A percentile compares a stretch with the other conserved stretches of the same genome.
phyloP scores from a whole-genome alignment of 164 flowering plant species.

The Umbellularia californica region DNA sequence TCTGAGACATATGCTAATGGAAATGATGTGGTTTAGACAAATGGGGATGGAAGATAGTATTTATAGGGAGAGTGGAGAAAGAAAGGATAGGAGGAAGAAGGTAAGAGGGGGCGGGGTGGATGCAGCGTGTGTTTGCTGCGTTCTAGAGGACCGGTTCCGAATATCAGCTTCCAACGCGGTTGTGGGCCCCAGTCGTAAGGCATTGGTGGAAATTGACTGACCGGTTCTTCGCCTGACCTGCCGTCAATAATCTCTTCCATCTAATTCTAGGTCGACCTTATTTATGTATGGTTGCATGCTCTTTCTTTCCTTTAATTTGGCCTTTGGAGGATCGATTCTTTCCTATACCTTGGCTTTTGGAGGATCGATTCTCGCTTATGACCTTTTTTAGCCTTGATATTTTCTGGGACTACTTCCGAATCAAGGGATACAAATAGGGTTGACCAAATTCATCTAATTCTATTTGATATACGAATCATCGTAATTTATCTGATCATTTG shows the following conservation, averaged over 20 bases:
- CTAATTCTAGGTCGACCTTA: not conserved
- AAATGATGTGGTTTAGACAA: not conserved
- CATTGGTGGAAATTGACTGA: not conserved
- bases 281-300: no score
- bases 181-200: not conserved
- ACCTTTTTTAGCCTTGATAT: no score
- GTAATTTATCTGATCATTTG: no score
- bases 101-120: not conserved
- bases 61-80: not conserved
- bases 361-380: no score
- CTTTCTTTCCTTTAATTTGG: no score
- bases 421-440: no score
- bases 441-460: no score
- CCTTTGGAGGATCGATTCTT: no score
- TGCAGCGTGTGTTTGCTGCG: not conserved
- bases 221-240: not conserved
- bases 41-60: not conserved
- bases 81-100: not conserved
- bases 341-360: no score
- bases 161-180: not conserved
- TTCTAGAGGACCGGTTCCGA: not conserved
- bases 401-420: no score
- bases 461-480: no score
- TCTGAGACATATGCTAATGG: constrained; percentile 26
- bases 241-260: not conserved